Evolutionary conservation across 805 yeast species (phyloP).

Genomic region (Lipomyces yamanashiensis): DNA sequence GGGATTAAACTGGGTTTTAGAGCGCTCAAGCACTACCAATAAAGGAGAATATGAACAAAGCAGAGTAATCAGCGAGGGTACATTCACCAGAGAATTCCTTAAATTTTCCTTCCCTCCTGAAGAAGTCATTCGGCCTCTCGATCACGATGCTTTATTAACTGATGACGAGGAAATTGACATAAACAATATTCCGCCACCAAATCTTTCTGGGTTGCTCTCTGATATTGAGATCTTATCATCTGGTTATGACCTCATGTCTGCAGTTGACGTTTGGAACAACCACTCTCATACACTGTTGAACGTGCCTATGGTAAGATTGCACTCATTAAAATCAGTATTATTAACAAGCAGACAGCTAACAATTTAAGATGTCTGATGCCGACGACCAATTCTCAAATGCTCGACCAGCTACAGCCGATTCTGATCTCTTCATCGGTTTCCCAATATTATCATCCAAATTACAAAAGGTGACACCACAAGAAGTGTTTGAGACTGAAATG

Average conservation of each 20-base stretch:
- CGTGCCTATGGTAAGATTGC: slow-evolving; percentile 25
- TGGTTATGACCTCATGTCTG: slow-evolving; percentile 19
- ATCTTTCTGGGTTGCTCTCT: neutral
- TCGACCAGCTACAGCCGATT: neutral
- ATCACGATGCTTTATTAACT: neutral
- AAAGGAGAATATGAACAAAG: neutral
- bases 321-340: neutral
- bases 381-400: slow-evolving; percentile 16
- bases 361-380: slow-evolving; percentile 3
- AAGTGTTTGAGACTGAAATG: slow-evolving; percentile 15
- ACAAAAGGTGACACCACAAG: slow-evolving; percentile 3
- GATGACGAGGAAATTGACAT: neutral
- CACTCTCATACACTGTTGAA: slow-evolving; percentile 21
- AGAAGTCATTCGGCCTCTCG: neutral
- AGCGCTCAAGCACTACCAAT: neutral
- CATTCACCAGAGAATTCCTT: slow-evolving; percentile 13
- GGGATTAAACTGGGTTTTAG: slow-evolving; percentile 32
- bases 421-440: slow-evolving; percentile 18
- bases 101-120: slow-evolving; percentile 3
- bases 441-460: slow-evolving; percentile 11
- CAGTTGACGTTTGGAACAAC: slow-evolving; percentile 21
- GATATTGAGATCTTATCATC: slow-evolving; percentile 8
- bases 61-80: slow-evolving; percentile 28
- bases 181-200: neutral
- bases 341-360: neutral